Base-by-base conservation (phyloP, 106 monocot genomes). In the Acorus calamus region DNA sequence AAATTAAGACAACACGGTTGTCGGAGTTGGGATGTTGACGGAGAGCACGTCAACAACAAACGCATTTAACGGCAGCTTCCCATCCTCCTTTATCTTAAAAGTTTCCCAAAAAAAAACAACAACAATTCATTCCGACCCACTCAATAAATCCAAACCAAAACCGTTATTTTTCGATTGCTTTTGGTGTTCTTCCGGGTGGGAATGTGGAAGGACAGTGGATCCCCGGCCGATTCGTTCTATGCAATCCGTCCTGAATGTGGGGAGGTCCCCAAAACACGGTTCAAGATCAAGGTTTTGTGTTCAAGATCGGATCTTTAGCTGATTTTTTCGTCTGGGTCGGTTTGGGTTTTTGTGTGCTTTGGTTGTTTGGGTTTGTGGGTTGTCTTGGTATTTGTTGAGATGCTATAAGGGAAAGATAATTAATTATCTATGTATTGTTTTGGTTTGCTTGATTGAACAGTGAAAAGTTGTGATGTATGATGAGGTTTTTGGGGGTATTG, bases 261-360 rank as follows among this genome's bases (percentile, higher is more conserved):
- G n/a, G 88, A 84, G 53, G 70, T 78, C 0, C 75, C 88, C 43
- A 81, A 84, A 78, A 84, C 76, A 47, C 71, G 77, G 54, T 88
- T 88, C 61, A 88, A 88, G 78, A 84, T 88, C 62, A 88, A 80
- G 88, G 88, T 87, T 2, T 55, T 49, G 8, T 72, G 11, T n/a
- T 4, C 13, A 49, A n/a, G 14, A 67, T 56, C 2, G 3, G 10
- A 64, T 61, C 44, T 5, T 47, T 10, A 13, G 13, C 14, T 46
- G 6, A 3, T 42, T 61, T 13, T n/a, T 14, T 57, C 12, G 11
- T 62, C 6, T 13, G 11, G 7, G 47, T 7, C 51, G 42, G 44
- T 3, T 56, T 68, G 8, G 46, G 12, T 2, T 44, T n/a, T 50
- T 48, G 4, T 12, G 6, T 7, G 50, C 13, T 65, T 71, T 2